A percentile compares a stretch with the other conserved stretches of the same genome.
These are phyloP conservation scores for Neurospora tetrasperma DNA, from an alignment of 495 filamentous ascomycete species.

Conservation along the genomic window DNA sequence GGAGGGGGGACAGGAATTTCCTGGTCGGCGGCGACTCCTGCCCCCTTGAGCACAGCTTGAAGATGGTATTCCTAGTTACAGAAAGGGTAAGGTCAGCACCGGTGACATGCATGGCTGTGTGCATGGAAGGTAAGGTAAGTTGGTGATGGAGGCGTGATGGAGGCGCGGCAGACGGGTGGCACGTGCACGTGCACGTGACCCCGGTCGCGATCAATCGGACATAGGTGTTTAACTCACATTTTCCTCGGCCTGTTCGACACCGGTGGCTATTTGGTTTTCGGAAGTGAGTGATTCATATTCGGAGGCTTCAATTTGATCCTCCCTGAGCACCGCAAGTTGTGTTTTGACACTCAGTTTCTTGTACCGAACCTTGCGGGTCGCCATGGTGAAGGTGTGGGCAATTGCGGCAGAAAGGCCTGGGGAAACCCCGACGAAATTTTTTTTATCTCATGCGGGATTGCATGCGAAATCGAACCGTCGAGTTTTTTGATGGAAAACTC, in stretches of 20 bases:
- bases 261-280: constrained; percentile 73
- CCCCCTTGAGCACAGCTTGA: constrained; percentile 78
- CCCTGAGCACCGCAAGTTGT: constrained; percentile 71
- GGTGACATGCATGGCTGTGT: not conserved
- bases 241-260: constrained; percentile 94
- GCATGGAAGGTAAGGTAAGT: constrained; percentile 20
- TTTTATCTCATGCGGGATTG: constrained; percentile 36
- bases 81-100: constrained; percentile 24
- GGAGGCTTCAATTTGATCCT: constrained; percentile 78
- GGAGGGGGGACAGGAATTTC: constrained; percentile 82
- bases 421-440: constrained; percentile 39
- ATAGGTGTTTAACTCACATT: constrained; percentile 62
- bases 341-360: constrained; percentile 89
- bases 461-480: constrained; percentile 46
- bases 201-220: constrained; percentile 26
- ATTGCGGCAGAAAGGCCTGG: constrained; percentile 29
- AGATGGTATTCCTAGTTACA: constrained; percentile 86
- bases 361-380: constrained; percentile 64
- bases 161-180: constrained; percentile 20
- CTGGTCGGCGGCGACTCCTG: constrained; percentile 54
- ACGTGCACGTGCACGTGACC: constrained; percentile 46
- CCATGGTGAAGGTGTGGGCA: constrained; percentile 44
- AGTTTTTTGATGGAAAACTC: constrained; percentile 45
- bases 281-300: constrained; percentile 46
- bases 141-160: constrained; percentile 16